Conservation (phyloP, 2,329 filamentous ascomycete genomes). For the Trichoderma afroharzianum region DNA sequence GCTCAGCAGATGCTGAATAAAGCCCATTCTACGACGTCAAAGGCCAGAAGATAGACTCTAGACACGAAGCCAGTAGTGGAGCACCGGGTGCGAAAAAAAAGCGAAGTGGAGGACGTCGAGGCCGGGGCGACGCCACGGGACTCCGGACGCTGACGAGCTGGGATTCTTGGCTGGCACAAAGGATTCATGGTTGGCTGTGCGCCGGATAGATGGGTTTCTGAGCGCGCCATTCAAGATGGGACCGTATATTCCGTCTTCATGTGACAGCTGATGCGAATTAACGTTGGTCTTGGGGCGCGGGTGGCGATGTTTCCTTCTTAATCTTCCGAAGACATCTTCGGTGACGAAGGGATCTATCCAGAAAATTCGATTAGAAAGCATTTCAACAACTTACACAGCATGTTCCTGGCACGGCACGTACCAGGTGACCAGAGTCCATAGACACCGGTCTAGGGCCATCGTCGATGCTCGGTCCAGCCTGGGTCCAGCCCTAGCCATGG, state of each 20-base stretch:
- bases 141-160: slow-evolving; percentile 14
- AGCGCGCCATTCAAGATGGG: neutral
- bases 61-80: neutral
- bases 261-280: neutral
- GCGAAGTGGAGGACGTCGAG: slow-evolving; percentile 5
- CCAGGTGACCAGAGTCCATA: neutral
- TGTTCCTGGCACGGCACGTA: neutral
- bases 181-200: neutral
- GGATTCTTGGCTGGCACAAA: neutral
- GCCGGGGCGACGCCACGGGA: slow-evolving; percentile 16
- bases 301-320: neutral
- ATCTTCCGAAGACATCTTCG: neutral
- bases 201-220: neutral
- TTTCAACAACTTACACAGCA: neutral
- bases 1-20: neutral
- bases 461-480: neutral
- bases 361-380: neutral
- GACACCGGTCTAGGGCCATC: neutral
- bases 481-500: neutral
- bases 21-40: neutral
- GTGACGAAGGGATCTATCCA: neutral
- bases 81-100: slow-evolving; percentile 11
- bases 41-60: neutral
- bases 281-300: neutral
- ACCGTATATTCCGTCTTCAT: neutral